Conservation (phyloP, 805 yeast genomes). For the Huiozyma sinensis region DNA sequence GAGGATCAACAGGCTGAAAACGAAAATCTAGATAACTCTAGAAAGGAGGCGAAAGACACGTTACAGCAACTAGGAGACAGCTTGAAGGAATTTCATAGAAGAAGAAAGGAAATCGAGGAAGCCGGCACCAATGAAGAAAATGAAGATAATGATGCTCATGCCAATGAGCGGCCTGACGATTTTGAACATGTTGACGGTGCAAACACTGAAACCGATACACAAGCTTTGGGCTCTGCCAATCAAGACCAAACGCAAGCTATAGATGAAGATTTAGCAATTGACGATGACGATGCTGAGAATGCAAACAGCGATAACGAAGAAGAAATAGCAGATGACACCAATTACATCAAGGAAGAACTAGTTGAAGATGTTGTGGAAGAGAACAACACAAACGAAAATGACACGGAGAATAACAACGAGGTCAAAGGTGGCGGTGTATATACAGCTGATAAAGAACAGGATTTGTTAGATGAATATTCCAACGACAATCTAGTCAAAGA, state of each 20-base stretch:
- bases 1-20: constrained; percentile 32
- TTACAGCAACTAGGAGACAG: constrained; percentile 87
- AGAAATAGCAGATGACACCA: constrained; percentile 19
- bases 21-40: constrained; percentile 39
- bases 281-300: constrained; percentile 46
- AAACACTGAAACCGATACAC: constrained; percentile 68
- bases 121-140: constrained; percentile 42
- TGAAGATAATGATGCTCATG: constrained; percentile 38
- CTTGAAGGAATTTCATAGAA: constrained; percentile 80
- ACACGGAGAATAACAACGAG: constrained; percentile 23
- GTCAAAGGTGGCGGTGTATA: constrained; percentile 39
- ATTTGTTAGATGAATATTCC: constrained; percentile 2
- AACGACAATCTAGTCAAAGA: constrained; percentile 9
- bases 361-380: constrained; percentile 10
- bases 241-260: constrained; percentile 68
- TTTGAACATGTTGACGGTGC: constrained; percentile 78
- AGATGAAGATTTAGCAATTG: constrained; percentile 73
- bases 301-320: constrained; percentile 19
- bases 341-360: constrained; percentile 18
- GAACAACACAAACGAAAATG: constrained; percentile 10
- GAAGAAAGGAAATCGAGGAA: constrained; percentile 78
- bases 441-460: constrained; percentile 31
- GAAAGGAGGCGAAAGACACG: constrained; percentile 63
- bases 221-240: constrained; percentile 85
- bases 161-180: constrained; percentile 70